phyloP scores from a whole-genome alignment of 352 stramenopile genomes.

The Globisporangium okanoganense region DNA sequence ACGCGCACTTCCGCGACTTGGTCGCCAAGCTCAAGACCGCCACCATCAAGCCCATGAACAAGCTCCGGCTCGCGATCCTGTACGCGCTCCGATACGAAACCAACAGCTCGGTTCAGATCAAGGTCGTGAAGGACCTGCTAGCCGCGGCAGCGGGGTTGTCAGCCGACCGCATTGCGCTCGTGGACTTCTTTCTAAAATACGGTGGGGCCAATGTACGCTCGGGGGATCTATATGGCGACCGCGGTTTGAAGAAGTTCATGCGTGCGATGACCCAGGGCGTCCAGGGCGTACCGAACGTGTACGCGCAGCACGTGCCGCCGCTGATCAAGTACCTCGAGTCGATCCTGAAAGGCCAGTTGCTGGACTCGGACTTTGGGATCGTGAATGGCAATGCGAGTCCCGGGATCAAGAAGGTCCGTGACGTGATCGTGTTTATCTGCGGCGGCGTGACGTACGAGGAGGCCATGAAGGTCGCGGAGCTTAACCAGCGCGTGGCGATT shows the following conservation, averaged over 20 bases:
- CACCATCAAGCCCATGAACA: slow-evolving; percentile 94
- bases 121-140: slow-evolving; percentile 75
- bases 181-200: slow-evolving; percentile 73
- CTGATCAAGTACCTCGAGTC: slow-evolving; percentile 92
- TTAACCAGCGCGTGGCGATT: slow-evolving; percentile 90
- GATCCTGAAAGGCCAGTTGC: slow-evolving; percentile 75
- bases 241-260: slow-evolving; percentile 86
- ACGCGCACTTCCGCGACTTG: slow-evolving; percentile 78
- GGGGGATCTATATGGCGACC: slow-evolving; percentile 81
- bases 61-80: slow-evolving; percentile 96
- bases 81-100: slow-evolving; percentile 98
- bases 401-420: slow-evolving; percentile 93
- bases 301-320: slow-evolving; percentile 97
- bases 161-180: slow-evolving; percentile 44
- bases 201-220: slow-evolving; percentile 54
- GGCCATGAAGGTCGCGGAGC: slow-evolving; percentile 95
- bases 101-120: slow-evolving; percentile 75
- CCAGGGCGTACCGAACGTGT: slow-evolving; percentile 96
- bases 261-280: slow-evolving; percentile 93
- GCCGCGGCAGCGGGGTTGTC: slow-evolving; percentile 31
- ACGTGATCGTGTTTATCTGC: slow-evolving; percentile 98
- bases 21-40: slow-evolving; percentile 79
- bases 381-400: slow-evolving; percentile 97
- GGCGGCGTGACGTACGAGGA: slow-evolving; percentile 99
- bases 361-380: slow-evolving; percentile 89